These are phyloP conservation scores for Fusarium chaquense DNA, from an alignment of 2,329 filamentous ascomycete species.

Conservation along the genomic window DNA sequence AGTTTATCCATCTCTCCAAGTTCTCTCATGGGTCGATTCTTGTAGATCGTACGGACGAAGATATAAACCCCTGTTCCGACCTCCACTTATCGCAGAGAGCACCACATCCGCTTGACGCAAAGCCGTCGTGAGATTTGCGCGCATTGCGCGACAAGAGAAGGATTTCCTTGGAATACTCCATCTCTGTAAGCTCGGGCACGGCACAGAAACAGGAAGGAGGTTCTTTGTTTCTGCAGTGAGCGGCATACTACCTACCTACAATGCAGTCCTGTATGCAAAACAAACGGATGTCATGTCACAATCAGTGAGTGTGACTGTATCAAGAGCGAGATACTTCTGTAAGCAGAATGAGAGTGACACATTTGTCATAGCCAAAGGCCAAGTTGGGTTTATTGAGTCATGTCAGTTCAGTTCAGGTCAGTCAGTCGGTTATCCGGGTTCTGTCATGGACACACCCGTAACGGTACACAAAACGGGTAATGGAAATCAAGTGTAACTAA, in stretches of 20 bases:
- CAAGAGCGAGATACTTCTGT: conserved; percentile 9
- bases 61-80: conserved; percentile 20
- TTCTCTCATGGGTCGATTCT: conserved; percentile 14
- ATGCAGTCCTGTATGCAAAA: background rate
- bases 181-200: conserved; percentile 4
- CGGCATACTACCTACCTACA: background rate
- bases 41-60: conserved; percentile 10
- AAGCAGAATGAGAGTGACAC: conserved; percentile 18
- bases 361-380: conserved; percentile 31
- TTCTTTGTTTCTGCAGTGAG: conserved; percentile 20
- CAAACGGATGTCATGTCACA: background rate
- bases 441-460: conserved; percentile 8
- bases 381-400: background rate
- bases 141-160: conserved; percentile 6
- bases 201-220: conserved; percentile 1
- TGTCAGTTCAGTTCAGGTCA: background rate
- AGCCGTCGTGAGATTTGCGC: conserved; percentile 15
- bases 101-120: conserved; percentile 39
- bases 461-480: conserved; percentile 2
- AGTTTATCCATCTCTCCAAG: conserved; percentile 1
- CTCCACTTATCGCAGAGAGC: conserved; percentile 35
- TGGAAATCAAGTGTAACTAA: conserved; percentile 3
- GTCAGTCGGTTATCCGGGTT: background rate
- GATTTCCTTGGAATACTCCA: background rate
- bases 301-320: background rate